Base-by-base conservation (phyloP, 208 protist species). In the Trypanosoma avium region DNA sequence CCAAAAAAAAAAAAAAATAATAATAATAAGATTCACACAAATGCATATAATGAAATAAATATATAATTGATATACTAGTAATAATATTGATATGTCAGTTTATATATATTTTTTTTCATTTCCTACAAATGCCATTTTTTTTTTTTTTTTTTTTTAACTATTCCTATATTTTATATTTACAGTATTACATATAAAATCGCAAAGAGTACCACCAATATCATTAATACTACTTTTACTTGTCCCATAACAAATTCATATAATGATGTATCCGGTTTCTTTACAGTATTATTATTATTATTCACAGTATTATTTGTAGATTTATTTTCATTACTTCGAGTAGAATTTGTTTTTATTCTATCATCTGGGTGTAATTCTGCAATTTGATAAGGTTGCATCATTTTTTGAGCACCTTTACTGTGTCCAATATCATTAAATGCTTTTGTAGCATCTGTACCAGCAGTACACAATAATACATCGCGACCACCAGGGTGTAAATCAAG, bases 401-500 rank as follows among this genome's bases (percentile, higher is more conserved):
- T 35, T 50, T 85, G 71, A 9, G 87, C 87, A 10, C 30, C 60
- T 36, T 76, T 66, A 64, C 84, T 86, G 77, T 88, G 81, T 29
- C 70, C 69, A 55, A 85, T 81, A 48, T 87, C 83, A n/a, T 67
- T 71, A 65, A 93, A 94, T 24, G 77, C 81, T 53, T 82, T 50
- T 9, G 83, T 81, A 8, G 81, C 85, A 57, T 96, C 90, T 6
- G 49, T 70, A 27, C 90, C 90, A 21, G 75, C 79, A 43, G 81
- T 72, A 59, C 83, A 77, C 0, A 91, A 66, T 6, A 96, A 70
- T 32, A 96, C 75, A 32, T 88, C 86, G 17, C 77, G 75, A 36
- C 90, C 88, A 33, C 90, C 90, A 40, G 90, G 90, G 61, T 96
- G 90, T 29, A 79, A 47, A 33, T 90, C 75, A 32, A 85, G 59